Base-by-base conservation (phyloP, 164 flowering plant genomes). In the Nymphaea colorata region DNA sequence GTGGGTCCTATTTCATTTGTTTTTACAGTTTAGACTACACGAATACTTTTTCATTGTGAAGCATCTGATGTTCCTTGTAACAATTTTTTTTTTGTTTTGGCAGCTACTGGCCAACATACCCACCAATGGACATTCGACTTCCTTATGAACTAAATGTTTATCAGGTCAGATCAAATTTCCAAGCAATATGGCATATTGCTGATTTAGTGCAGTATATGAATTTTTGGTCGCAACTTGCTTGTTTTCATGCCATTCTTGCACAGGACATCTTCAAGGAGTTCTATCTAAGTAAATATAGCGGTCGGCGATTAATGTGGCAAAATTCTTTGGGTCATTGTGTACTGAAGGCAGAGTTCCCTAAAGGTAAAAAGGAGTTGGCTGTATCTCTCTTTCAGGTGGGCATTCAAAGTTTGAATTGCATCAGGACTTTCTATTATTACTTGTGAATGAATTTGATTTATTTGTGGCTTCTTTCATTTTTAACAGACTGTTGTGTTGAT, bases 51-150 rank as follows among this genome's bases (percentile, higher is more conserved):
- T 25, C 36, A 25, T 17, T 61, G 36, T 4, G 41, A 61, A 17
- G 42, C 64, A 61, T 61, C 41, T 17, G 11, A 6, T 61, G 12
- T 61, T 8, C n/a, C 64, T 6, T 61, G 3, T 17, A 17, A 11
- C 64, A 61, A 4, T 2, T 41, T 11, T 55, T 51, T 15, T 51
- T 15, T 10, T 51, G 55, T 61, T 41, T 44, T 79, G 36, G 69
- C 85, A 91, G 98, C 72, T 87, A 91, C 80, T 91, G 98, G 98
- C 96, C 98, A 41, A 91, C 98, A 47, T 91, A 91, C 75, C 98
- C 98, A 4, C 98, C 93, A 3, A 91, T 91, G 98, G 93, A 89
- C 83, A 84, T 89, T 71, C 81, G 91, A 68, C 96, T 91, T 66
- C 98, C 98, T 44, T 93, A 86, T 80, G 98, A 91, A 71, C 75